Percentiles rank a stretch among this genome's conserved stretches.
Conservation (phyloP, 202 grass and related monocot genomes). For the Dendrocalamus latiflorus region DNA sequence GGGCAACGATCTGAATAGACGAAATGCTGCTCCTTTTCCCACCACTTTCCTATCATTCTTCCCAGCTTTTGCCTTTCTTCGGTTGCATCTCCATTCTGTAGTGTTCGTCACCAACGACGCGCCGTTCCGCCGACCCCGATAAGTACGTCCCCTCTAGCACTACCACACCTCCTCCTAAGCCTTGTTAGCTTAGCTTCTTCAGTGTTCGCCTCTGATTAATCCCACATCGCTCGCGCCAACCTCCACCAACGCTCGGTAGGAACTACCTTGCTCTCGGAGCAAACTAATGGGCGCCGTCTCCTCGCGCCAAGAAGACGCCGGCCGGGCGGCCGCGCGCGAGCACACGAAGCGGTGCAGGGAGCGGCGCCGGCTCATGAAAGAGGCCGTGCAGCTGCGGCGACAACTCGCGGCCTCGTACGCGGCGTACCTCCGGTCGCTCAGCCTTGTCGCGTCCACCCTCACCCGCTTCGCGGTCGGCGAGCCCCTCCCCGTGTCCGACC, state of each 20-base stretch:
- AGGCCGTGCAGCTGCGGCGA: constrained; percentile 38
- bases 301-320: constrained; percentile 33
- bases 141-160: neutral
- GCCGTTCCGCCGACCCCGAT: neutral
- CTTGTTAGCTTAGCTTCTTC: neutral
- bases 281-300: constrained; percentile 44
- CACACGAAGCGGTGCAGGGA: constrained; percentile 59
- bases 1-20: neutral
- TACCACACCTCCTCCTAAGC: neutral
- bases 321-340: constrained; percentile 35
- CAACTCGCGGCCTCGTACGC: constrained; percentile 66
- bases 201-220: neutral
- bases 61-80: neutral
- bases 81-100: neutral
- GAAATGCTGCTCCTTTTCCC: constrained; percentile 1
- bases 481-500: constrained; percentile 61
- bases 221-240: neutral
- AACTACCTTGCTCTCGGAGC: neutral
- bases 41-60: constrained; percentile 26
- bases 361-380: constrained; percentile 48
- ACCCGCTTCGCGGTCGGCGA: constrained; percentile 64
- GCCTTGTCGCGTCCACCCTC: constrained; percentile 48
- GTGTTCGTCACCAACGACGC: constrained; percentile 16
- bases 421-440: constrained; percentile 67
- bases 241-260: neutral